Evolutionary conservation across 2,329 filamentous ascomycete genomes (phyloP), one percentile per base, ranked within the genome.

Genomic region (Seiridium cupressi): DNA sequence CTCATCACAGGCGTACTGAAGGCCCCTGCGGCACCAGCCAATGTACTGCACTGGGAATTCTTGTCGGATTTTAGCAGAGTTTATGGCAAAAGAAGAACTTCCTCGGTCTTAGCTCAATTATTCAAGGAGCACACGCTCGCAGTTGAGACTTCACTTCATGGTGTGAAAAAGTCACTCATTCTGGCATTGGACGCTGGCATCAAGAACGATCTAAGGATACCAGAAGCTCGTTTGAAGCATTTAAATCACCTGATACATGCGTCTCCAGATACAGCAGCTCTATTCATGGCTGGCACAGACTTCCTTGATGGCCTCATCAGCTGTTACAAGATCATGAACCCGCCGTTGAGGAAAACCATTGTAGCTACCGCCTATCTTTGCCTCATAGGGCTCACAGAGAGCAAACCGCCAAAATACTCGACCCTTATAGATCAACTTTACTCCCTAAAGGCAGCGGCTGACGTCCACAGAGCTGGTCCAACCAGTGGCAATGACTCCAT

Each of bases 261-360:
- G 5, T 91, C 88, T 4, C 79, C 85, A 0, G 77, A 81, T 26
- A 77, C 80, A 0, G 84, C 83, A 26, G 76, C 78, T 1, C 79
- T 91, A 65, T 88, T 97, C 67, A 84, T 96, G 66, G 90, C 90
- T 0, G 94, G 94, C 1, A 93, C 90, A 55, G 94, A 97, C 74
- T 94, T 95, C 66, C 75, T 97, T 26, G 94, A 97, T 71, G 86
- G 89, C 0, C 80, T 97, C 10, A 79, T 86, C 44, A 77, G 78
- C 55, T 87, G 87, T 62, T 93, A 89, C 73, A 81, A 79, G 54
- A 82, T 88, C 60, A 87, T 85, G 73, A 85, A 88, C 60, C 82
- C 84, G 18, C 81, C 82, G 0, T 68, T 93, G 48, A 85, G 88
- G 61, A 89, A 85, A 63, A 82, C 84, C 13, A 83, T 96, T 36